phyloP scores from a whole-genome alignment of 73 alveolate genomes.

The Tetrahymena malaccensis region DNA sequence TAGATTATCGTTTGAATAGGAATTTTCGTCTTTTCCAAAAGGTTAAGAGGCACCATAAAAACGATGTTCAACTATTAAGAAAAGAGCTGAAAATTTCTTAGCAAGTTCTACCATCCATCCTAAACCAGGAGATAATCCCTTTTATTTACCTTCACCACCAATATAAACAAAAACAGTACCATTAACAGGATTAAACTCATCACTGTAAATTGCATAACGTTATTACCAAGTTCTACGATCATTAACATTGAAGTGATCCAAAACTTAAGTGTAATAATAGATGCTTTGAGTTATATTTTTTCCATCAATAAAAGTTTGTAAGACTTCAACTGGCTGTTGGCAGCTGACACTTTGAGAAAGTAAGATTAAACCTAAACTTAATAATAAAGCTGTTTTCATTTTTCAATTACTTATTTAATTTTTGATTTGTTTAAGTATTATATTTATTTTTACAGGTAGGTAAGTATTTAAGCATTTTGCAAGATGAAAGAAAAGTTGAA shows the following conservation, averaged over 20 bases:
- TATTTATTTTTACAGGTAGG: too few species aligned
- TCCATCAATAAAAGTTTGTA: neutral
- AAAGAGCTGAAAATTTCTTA: slow-evolving; percentile 31
- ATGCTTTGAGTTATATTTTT: neutral
- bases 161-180: slow-evolving; percentile 47
- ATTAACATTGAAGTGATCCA: slow-evolving; percentile 47
- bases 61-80: slow-evolving; percentile 53
- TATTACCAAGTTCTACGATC: slow-evolving; percentile 15
- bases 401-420: neutral
- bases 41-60: slow-evolving; percentile 64
- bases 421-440: neutral
- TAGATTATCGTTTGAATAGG: slow-evolving; percentile 40
- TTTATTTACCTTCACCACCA: slow-evolving; percentile 63
- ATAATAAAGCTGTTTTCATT: neutral
- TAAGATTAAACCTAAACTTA: neutral
- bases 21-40: slow-evolving; percentile 12
- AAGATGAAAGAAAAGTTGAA: too few species aligned
- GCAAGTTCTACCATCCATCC: slow-evolving; percentile 23
- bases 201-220: slow-evolving; percentile 42
- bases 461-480: too few species aligned
- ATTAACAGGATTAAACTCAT: slow-evolving; percentile 13
- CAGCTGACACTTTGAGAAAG: neutral
- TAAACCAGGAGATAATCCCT: slow-evolving; percentile 14
- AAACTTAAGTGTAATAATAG: neutral
- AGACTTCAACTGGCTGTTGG: neutral